Conservation (phyloP, 495 filamentous ascomycete genomes). For the Extremus antarcticus region DNA sequence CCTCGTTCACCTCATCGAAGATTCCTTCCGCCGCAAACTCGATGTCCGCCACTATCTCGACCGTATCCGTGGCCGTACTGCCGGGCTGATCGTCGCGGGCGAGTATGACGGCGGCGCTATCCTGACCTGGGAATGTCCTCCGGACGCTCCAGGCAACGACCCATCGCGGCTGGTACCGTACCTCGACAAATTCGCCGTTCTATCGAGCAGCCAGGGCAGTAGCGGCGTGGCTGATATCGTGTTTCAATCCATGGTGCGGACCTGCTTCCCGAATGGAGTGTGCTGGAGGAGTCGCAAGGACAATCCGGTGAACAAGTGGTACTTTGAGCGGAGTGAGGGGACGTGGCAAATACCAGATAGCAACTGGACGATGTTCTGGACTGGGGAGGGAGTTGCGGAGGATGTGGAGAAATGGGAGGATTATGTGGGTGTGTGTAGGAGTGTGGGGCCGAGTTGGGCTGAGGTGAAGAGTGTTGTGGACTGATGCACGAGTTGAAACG, state of each 20-base stretch:
- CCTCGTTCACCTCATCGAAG: conserved; percentile 79
- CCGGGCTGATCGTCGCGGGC: conserved; percentile 86
- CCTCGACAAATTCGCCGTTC: conserved; percentile 93
- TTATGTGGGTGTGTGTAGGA: conserved; percentile 73
- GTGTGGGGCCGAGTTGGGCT: conserved; percentile 73
- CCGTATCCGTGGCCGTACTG: conserved; percentile 65
- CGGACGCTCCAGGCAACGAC: conserved; percentile 34
- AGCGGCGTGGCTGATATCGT: conserved; percentile 82
- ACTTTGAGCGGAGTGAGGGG: conserved; percentile 80
- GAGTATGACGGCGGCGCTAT: conserved; percentile 95
- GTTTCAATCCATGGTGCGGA: conserved; percentile 87
- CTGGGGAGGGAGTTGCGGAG: conserved; percentile 48
- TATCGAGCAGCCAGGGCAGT: conserved; percentile 75
- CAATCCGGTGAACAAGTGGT: conserved; percentile 41
- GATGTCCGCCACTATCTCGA: conserved; percentile 71
- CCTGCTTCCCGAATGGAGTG: conserved; percentile 58
- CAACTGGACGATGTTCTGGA: conserved; percentile 98
- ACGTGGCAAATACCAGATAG: conserved; percentile 65
- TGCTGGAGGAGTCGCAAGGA: conserved; percentile 32
- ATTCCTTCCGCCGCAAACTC: conserved; percentile 80
- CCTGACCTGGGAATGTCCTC: conserved; percentile 84
- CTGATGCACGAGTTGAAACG: conserved; percentile 1
- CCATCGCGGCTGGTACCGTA: conserved; percentile 67
- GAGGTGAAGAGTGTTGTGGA: conserved; percentile 45
- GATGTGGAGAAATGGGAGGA: conserved; percentile 51